phyloP scores from a whole-genome alignment of 257 asterid species.

The Paulownia fortunei region DNA sequence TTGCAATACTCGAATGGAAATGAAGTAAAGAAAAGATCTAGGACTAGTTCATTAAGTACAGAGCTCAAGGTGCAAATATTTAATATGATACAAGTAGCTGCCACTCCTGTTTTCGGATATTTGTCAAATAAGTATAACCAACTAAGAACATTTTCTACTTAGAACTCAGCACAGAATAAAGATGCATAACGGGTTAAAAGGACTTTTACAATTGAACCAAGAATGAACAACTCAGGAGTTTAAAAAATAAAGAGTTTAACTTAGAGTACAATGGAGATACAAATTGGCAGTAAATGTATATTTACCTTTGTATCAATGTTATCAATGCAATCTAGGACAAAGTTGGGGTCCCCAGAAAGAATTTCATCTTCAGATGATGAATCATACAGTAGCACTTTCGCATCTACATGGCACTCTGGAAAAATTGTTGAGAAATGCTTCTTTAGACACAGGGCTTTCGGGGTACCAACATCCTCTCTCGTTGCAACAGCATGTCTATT shows the following conservation, averaged over 20 bases:
- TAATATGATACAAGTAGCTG: background rate
- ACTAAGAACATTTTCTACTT: slow-evolving; percentile 11
- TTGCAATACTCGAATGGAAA: background rate
- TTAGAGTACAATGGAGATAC: background rate
- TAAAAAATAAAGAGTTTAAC: background rate
- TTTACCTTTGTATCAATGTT: slow-evolving; percentile 94
- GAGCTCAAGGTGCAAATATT: slow-evolving; percentile 10
- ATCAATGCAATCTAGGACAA: slow-evolving; percentile 94
- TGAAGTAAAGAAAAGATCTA: background rate
- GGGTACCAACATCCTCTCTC: slow-evolving; percentile 93
- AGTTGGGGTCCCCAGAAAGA: slow-evolving; percentile 86
- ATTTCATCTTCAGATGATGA: slow-evolving; percentile 91
- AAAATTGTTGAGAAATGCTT: slow-evolving; percentile 82
- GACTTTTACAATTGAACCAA: slow-evolving; percentile 2
- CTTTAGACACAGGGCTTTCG: slow-evolving; percentile 88
- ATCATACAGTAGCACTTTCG: slow-evolving; percentile 82
- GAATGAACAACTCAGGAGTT: slow-evolving; percentile 11
- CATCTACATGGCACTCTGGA: slow-evolving; percentile 90
- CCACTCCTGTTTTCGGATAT: background rate
- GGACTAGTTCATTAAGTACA: background rate
- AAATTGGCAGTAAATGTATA: background rate
- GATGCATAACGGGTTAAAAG: slow-evolving; percentile 15
- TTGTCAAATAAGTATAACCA: background rate
- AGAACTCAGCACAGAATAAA: background rate
- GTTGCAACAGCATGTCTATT: slow-evolving; percentile 98